Percentiles rank a stretch among this genome's conserved stretches.
phyloP scores from a whole-genome alignment of 1,284 basidiomycete genomes.

The Macrocystidia cucumis region DNA sequence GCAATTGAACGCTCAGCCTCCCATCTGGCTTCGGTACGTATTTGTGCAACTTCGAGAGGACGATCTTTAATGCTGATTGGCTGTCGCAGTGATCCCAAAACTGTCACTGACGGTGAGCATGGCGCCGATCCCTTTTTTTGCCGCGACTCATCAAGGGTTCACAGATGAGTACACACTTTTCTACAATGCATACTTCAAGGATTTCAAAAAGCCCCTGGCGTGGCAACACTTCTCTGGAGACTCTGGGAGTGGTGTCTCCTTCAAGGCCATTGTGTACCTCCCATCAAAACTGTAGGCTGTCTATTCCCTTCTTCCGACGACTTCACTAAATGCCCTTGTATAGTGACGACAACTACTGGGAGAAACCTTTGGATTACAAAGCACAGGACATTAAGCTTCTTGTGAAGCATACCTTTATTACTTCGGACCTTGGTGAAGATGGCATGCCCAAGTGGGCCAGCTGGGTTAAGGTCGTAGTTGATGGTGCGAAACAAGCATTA shows the following conservation, averaged over 20 bases:
- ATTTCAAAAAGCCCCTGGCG: conserved; percentile 65
- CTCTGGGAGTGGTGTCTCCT: conserved; percentile 80
- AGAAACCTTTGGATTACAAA: conserved; percentile 47
- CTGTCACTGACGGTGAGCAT: conserved; percentile 51
- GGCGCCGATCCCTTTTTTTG: neutral
- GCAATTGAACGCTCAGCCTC: conserved; percentile 79
- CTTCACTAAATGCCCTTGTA: conserved; percentile 1
- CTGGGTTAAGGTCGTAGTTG: conserved; percentile 85
- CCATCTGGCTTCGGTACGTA: conserved; percentile 82
- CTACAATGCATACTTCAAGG: conserved; percentile 83
- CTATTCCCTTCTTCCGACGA: conserved; percentile 2
- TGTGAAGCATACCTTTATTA: conserved; percentile 94
- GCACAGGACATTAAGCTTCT: conserved; percentile 73
- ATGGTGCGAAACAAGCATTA: conserved; percentile 49
- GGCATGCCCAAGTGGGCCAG: conserved; percentile 84
- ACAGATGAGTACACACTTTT: conserved; percentile 74
- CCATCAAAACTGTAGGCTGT: conserved; percentile 62
- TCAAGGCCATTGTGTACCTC: conserved; percentile 81
- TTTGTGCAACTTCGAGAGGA: conserved; percentile 14
- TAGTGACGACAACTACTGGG: conserved; percentile 73
- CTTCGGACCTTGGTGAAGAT: conserved; percentile 83
- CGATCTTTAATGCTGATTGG: neutral
- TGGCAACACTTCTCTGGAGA: conserved; percentile 93
- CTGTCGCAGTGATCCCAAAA: conserved; percentile 76
- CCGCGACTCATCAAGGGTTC: neutral